Conservation (phyloP, 352 stramenopile genomes). For the Plasmopara muralis region DNA sequence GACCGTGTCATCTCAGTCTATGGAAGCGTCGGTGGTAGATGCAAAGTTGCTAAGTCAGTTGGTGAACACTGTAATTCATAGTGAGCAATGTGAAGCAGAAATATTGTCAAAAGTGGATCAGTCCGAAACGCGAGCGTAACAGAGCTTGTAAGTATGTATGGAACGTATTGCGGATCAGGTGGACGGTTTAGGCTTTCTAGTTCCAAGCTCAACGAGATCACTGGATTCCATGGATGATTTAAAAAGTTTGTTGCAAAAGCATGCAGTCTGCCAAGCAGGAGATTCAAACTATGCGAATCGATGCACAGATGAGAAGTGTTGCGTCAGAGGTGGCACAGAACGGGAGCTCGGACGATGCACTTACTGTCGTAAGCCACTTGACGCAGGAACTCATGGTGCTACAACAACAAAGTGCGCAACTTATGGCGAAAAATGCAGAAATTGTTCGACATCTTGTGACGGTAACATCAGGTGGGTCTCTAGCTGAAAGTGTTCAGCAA, state of each 20-base stretch:
- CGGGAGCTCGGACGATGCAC: neutral
- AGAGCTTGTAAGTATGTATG: slow-evolving; percentile 39
- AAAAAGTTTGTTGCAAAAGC: slow-evolving; percentile 38
- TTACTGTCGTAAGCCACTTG: slow-evolving; percentile 15
- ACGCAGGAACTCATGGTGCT: slow-evolving; percentile 43
- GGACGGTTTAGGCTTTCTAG: slow-evolving; percentile 39
- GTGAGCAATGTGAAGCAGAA: slow-evolving; percentile 25
- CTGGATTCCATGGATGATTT: slow-evolving; percentile 56
- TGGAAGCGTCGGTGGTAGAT: too few relatives aligned
- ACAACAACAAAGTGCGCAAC: too few relatives aligned
- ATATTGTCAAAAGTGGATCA: slow-evolving; percentile 29
- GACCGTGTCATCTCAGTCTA: neutral
- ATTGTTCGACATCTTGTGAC: slow-evolving; percentile 17
- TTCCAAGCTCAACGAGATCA: slow-evolving; percentile 32
- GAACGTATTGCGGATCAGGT: slow-evolving; percentile 36
- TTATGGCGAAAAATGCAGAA: slow-evolving; percentile 27
- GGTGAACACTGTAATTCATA: slow-evolving; percentile 31
- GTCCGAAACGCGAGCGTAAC: slow-evolving; percentile 26
- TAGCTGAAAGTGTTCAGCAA: slow-evolving; percentile 9
- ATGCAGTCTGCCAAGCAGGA: slow-evolving; percentile 53
- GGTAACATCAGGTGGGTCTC: slow-evolving; percentile 13
- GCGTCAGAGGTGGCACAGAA: slow-evolving; percentile 25
- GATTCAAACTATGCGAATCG: slow-evolving; percentile 64
- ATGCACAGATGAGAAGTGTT: slow-evolving; percentile 49
- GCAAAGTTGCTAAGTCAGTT: too few relatives aligned